A percentile compares a stretch with the other conserved stretches of the same genome.
Evolutionary conservation across 805 yeast genomes (phyloP).

Genomic region (Starmerella stellata): DNA sequence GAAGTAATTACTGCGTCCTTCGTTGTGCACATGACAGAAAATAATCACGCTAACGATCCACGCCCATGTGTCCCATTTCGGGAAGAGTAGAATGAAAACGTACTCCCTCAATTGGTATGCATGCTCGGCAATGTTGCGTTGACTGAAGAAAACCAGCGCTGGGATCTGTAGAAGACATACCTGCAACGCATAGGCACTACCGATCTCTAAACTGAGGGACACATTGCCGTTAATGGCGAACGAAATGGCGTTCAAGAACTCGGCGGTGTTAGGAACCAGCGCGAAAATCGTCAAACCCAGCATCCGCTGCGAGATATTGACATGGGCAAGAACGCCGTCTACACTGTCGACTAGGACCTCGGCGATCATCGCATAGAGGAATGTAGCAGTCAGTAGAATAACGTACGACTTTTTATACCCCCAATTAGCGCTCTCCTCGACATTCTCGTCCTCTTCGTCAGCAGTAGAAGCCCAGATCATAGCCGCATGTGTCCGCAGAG

Average conservation of each 20-base stretch:
- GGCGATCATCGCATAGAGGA: slow-evolving; percentile 81
- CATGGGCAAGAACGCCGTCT: slow-evolving; percentile 60
- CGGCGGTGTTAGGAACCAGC: slow-evolving; percentile 90
- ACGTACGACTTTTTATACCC: slow-evolving; percentile 65
- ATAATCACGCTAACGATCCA: slow-evolving; percentile 68
- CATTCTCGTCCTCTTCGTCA: slow-evolving; percentile 40
- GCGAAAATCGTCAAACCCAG: slow-evolving; percentile 91
- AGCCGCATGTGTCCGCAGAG: slow-evolving; percentile 90
- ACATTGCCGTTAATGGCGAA: slow-evolving; percentile 93
- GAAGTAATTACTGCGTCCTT: slow-evolving; percentile 90
- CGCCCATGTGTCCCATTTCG: slow-evolving; percentile 87
- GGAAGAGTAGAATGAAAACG: slow-evolving; percentile 66
- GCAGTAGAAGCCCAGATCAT: slow-evolving; percentile 75
- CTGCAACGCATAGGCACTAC: slow-evolving; percentile 91
- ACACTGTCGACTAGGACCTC: slow-evolving; percentile 86
- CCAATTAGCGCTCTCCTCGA: slow-evolving; percentile 72
- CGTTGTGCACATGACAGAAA: slow-evolving; percentile 87
- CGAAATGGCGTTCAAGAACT: slow-evolving; percentile 87
- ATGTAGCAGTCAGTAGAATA: slow-evolving; percentile 65
- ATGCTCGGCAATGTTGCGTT: slow-evolving; percentile 20
- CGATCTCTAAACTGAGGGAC: slow-evolving; percentile 92
- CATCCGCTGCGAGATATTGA: slow-evolving; percentile 77
- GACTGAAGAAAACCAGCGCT: slow-evolving; percentile 61
- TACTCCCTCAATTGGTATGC: slow-evolving; percentile 18
- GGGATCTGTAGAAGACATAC: slow-evolving; percentile 91